These are phyloP conservation scores for Grosmannia serpens DNA, from an alignment of 2,329 filamentous ascomycete genomes.

Conservation along the genomic window DNA sequence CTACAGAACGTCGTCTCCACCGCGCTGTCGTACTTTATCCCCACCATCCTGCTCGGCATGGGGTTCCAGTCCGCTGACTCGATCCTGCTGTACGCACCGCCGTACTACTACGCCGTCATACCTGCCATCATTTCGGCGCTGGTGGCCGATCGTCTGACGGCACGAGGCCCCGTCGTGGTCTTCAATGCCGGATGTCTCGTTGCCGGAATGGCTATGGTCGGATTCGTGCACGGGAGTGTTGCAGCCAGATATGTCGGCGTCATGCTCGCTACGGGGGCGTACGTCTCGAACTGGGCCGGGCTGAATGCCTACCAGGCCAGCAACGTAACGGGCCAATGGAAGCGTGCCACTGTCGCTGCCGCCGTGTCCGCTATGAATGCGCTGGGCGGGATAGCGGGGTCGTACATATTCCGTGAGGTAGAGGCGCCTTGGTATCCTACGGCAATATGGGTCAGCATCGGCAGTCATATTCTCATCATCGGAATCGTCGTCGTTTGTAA, in stretches of 20 bases:
- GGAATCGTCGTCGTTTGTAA: not conserved
- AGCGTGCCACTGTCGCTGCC: slow-evolving; percentile 66
- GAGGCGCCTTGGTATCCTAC: not conserved
- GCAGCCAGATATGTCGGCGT: slow-evolving; percentile 59
- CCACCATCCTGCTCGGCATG: slow-evolving; percentile 59
- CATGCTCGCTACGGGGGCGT: slow-evolving; percentile 61
- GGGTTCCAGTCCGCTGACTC: slow-evolving; percentile 50
- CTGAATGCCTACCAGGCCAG: slow-evolving; percentile 73
- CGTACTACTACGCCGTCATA: slow-evolving; percentile 52
- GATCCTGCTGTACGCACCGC: slow-evolving; percentile 61
- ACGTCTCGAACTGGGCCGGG: slow-evolving; percentile 64
- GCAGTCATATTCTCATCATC: not conserved
- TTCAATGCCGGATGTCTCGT: slow-evolving; percentile 42
- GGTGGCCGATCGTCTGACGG: slow-evolving; percentile 52
- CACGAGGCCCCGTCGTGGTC: slow-evolving; percentile 54
- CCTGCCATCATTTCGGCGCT: slow-evolving; percentile 49
- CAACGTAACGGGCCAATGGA: slow-evolving; percentile 82
- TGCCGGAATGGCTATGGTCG: slow-evolving; percentile 60
- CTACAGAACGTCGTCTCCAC: slow-evolving; percentile 62
- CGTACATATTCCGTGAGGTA: slow-evolving; percentile 51
- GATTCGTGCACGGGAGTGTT: slow-evolving; percentile 31
- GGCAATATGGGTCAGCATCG: not conserved
- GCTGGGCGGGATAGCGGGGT: slow-evolving; percentile 65
- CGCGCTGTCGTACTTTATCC: slow-evolving; percentile 66
- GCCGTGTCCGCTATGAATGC: slow-evolving; percentile 66